Conservation (phyloP, 2,329 filamentous ascomycete genomes). For the Pseudogymnoascus sp. region DNA sequence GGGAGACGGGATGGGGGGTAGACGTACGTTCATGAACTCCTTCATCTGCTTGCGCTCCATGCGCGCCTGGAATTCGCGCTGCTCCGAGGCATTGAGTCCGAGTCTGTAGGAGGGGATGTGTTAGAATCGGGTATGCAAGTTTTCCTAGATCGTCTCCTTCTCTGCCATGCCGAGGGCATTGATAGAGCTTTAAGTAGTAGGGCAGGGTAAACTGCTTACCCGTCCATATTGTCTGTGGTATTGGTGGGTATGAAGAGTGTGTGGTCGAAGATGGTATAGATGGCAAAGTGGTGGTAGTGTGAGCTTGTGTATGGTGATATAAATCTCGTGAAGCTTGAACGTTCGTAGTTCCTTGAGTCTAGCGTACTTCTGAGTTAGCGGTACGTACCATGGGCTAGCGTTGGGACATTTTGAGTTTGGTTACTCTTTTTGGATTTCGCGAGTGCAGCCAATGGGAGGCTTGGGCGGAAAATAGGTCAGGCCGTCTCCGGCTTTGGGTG, state of each 20-base stretch:
- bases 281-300: background rate
- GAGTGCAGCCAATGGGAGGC: background rate
- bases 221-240: slow-evolving; percentile 36
- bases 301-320: slow-evolving; percentile 2
- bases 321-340: slow-evolving; percentile 12
- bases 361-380: background rate
- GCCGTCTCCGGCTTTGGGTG: background rate
- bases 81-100: slow-evolving; percentile 49
- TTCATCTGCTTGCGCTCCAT: slow-evolving; percentile 99
- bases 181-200: background rate
- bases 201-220: slow-evolving; percentile 20
- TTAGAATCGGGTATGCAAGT: background rate
- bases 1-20: slow-evolving; percentile 13
- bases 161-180: background rate
- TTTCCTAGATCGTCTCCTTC: background rate
- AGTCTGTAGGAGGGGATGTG: slow-evolving; percentile 15
- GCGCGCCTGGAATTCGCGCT: slow-evolving; percentile 85
- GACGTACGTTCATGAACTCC: slow-evolving; percentile 90
- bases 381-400: background rate
- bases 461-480: background rate
- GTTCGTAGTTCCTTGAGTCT: slow-evolving; percentile 3
- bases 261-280: background rate
- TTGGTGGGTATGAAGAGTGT: background rate
- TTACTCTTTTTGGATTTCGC: background rate
- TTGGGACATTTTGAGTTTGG: background rate